Conservation (phyloP, 2,329 filamentous ascomycete genomes). For the Venturia oleaginea region DNA sequence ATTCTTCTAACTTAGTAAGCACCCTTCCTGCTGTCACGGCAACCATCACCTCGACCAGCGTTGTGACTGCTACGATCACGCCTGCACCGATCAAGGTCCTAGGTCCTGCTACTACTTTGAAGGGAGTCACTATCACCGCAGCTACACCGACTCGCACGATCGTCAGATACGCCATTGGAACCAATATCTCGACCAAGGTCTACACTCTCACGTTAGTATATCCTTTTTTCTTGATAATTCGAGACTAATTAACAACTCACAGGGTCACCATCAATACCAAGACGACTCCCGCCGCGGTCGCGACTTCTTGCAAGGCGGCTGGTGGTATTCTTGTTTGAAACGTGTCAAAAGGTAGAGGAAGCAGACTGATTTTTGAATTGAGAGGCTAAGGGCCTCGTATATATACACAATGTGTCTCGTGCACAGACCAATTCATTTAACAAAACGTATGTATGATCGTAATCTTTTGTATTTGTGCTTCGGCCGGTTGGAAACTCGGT, state of each 20-base stretch:
- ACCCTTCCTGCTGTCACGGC: background rate
- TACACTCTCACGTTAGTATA: slow-evolving; percentile 18
- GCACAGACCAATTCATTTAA: too few relatives aligned
- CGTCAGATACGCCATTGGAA: slow-evolving; percentile 19
- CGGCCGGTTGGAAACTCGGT: background rate
- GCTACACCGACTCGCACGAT: slow-evolving; percentile 21
- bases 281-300: slow-evolving; percentile 19
- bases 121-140: slow-evolving; percentile 20
- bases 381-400: too few relatives aligned
- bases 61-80: slow-evolving; percentile 18
- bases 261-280: slow-evolving; percentile 21
- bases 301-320: slow-evolving; percentile 18
- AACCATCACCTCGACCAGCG: slow-evolving; percentile 13
- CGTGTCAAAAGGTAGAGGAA: too few relatives aligned
- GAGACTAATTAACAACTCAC: slow-evolving; percentile 9
- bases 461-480: background rate
- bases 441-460: background rate
- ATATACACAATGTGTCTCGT: too few relatives aligned
- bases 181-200: slow-evolving; percentile 17
- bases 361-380: too few relatives aligned
- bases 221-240: background rate
- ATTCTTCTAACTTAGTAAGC: background rate
- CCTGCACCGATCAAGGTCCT: slow-evolving; percentile 21
- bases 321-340: slow-evolving; percentile 16
- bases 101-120: slow-evolving; percentile 17